These are phyloP conservation scores for Filobasidium wieringae DNA, from an alignment of 768 basidiomycete genomes.

Conservation along the genomic window DNA sequence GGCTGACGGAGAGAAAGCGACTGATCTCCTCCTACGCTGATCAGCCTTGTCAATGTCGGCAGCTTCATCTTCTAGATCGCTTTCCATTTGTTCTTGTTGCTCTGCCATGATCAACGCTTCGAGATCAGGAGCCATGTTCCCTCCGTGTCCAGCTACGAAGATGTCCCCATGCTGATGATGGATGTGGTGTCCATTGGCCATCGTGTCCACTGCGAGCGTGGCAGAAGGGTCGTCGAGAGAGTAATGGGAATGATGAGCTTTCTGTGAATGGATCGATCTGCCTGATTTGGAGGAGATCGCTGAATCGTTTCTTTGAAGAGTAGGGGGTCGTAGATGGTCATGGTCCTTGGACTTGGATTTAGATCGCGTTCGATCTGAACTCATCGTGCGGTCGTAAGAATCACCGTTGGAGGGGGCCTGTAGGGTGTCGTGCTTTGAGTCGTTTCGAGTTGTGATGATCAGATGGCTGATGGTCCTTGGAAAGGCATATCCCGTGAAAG, in stretches of 20 bases:
- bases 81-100: constrained; percentile 7
- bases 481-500: too few relatives aligned
- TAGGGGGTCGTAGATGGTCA: not conserved
- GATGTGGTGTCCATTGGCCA: not conserved
- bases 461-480: too few relatives aligned
- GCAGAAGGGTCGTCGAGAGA: not conserved
- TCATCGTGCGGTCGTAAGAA: too few relatives aligned
- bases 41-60: not conserved
- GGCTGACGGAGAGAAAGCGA: not conserved
- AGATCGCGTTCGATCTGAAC: too few relatives aligned
- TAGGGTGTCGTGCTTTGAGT: too few relatives aligned
- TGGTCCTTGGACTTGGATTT: too few relatives aligned
- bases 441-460: too few relatives aligned
- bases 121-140: not conserved
- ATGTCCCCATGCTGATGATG: constrained; percentile 6
- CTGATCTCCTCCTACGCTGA: not conserved
- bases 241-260: not conserved
- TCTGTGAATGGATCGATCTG: not conserved
- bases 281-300: not conserved
- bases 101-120: constrained; percentile 1
- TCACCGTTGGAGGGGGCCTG: too few relatives aligned
- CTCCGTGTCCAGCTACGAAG: constrained; percentile 2
- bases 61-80: not conserved
- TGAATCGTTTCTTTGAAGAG: not conserved
- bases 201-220: not conserved